Conservation (phyloP, 106 monocot species). For the Acanthochlamys bracteata region DNA sequence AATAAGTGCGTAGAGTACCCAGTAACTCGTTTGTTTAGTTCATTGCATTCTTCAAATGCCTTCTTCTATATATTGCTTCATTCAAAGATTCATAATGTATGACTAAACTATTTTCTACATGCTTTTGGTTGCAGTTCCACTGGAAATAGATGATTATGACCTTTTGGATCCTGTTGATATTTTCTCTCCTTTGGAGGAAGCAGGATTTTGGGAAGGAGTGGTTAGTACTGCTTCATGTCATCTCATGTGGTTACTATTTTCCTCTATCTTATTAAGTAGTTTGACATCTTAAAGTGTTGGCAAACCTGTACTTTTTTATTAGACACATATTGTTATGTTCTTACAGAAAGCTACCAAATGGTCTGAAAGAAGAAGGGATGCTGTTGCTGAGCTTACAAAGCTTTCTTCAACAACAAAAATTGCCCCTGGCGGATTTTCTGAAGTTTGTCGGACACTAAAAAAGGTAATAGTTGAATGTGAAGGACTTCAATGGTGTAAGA, state of each 20-base stretch:
- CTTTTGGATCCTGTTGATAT: constrained; percentile 99
- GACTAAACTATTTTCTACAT: no score
- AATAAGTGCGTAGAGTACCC: not conserved
- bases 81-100: no score
- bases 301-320: not conserved
- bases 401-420: constrained; percentile 88
- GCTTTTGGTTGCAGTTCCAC: constrained; percentile 42
- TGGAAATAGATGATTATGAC: constrained; percentile 96
- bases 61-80: not conserved
- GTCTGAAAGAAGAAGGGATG: constrained; percentile 99
- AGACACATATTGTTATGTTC: not conserved
- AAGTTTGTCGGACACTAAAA: constrained; percentile 81
- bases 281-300: not conserved
- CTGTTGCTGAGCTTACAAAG: constrained; percentile 89
- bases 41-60: not conserved
- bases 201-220: constrained; percentile 99
- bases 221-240: constrained; percentile 31
- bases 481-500: not conserved
- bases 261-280: not conserved
- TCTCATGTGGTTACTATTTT: not conserved
- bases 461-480: constrained; percentile 41
- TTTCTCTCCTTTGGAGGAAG: constrained; percentile 77
- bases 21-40: not conserved
- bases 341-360: constrained; percentile 96
- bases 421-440: constrained; percentile 90